These are phyloP conservation scores for Globisporangium irregulare DNA, from an alignment of 352 stramenopile genomes.

Conservation along the genomic window DNA sequence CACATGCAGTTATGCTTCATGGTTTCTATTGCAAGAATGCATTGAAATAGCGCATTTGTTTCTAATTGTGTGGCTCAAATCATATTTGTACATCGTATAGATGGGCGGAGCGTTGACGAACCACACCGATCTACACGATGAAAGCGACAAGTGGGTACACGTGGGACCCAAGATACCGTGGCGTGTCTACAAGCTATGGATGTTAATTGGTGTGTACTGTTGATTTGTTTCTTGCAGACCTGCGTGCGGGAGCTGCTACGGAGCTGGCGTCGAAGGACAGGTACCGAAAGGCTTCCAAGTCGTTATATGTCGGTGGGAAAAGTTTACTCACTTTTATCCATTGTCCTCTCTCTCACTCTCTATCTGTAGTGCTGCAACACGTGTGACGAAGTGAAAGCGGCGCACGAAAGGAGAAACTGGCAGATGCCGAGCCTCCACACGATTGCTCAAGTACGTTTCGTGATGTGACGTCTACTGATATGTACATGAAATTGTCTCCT, in stretches of 20 bases:
- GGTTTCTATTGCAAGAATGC: not conserved
- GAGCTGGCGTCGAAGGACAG: conserved; percentile 55
- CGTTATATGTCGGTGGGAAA: not conserved
- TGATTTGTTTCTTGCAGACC: conserved; percentile 25
- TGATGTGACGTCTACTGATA: too few species aligned
- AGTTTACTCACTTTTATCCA: not conserved
- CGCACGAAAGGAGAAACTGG: conserved; percentile 70
- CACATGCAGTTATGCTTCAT: not conserved
- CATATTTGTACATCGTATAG: conserved; percentile 15
- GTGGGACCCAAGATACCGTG: not conserved
- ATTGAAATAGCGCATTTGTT: too few species aligned
- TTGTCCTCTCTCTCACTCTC: not conserved
- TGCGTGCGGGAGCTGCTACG: conserved; percentile 74
- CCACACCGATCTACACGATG: conserved; percentile 56
- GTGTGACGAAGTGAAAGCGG: conserved; percentile 58
- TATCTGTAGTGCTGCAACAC: conserved; percentile 57
- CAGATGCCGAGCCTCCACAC: conserved; percentile 79
- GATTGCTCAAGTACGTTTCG: conserved; percentile 39
- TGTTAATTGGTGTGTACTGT: not conserved
- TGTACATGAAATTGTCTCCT: not conserved
- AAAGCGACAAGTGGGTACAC: conserved; percentile 41
- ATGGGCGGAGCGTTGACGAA: conserved; percentile 75
- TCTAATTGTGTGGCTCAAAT: too few species aligned
- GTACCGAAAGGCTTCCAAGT: conserved; percentile 16
- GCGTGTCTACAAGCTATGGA: too few species aligned